Evolutionary conservation across 768 basidiomycete species (phyloP).

Genomic region (Dacryopinax spathularia): DNA sequence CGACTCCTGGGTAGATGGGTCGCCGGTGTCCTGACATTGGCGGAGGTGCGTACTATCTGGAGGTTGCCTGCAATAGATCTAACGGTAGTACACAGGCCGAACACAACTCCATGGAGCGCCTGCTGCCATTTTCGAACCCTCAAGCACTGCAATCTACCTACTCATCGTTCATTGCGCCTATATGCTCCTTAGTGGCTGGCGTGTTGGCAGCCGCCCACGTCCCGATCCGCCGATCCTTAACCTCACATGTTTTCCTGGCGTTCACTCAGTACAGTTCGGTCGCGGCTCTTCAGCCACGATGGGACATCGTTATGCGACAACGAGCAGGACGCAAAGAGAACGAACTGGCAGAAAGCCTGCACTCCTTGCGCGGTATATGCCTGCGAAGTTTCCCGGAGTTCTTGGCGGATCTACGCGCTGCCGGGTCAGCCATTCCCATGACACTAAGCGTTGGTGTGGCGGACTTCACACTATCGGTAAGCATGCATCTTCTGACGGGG

Average conservation of each 20-base stretch:
- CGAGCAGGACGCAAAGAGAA: conserved; percentile 38
- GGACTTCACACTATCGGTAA: conserved; percentile 35
- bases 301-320: conserved; percentile 49
- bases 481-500: background rate
- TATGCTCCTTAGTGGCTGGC: conserved; percentile 50
- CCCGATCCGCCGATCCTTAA: conserved; percentile 58
- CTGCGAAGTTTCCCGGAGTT: conserved; percentile 75
- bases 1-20: conserved; percentile 62
- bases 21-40: conserved; percentile 45
- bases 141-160: conserved; percentile 44
- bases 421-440: conserved; percentile 16
- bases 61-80: background rate
- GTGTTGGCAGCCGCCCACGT: conserved; percentile 47
- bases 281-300: conserved; percentile 37
- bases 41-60: conserved; percentile 36
- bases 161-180: conserved; percentile 45
- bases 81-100: conserved; percentile 37
- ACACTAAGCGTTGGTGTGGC: conserved; percentile 48
- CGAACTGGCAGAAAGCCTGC: conserved; percentile 57
- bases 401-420: conserved; percentile 43
- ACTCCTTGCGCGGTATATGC: conserved; percentile 50
- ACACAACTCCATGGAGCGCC: conserved; percentile 46
- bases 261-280: conserved; percentile 53
- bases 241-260: conserved; percentile 63
- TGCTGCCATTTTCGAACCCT: conserved; percentile 44